Evolutionary conservation across 441 rosid genomes (phyloP).

Genomic region (Bocquillonia castaneifolia): DNA sequence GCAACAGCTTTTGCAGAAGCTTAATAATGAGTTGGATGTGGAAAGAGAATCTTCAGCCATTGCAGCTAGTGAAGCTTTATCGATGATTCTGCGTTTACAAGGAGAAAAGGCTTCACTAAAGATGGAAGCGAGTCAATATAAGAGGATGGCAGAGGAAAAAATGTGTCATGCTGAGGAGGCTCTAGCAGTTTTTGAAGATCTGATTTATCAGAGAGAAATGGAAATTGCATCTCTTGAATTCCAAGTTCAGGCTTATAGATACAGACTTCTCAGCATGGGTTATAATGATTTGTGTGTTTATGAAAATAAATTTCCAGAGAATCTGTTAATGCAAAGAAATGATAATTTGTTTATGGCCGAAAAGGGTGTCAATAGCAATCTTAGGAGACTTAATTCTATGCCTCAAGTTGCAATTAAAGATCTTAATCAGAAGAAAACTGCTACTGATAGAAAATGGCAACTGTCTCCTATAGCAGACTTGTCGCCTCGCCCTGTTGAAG

Average conservation of each 20-base stretch:
- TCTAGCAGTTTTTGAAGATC: conserved; percentile 57
- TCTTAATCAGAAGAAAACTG: conserved; percentile 15
- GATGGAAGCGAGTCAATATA: conserved; percentile 89
- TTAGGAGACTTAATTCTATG: conserved; percentile 36
- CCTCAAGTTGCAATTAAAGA: conserved; percentile 27
- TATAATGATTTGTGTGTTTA: conserved; percentile 41
- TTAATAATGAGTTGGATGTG: conserved; percentile 60
- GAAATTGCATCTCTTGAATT: conserved; percentile 79
- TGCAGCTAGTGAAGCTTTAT: conserved; percentile 75
- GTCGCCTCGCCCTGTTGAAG: conserved; percentile 22
- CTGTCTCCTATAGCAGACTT: conserved; percentile 14
- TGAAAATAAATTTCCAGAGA: conserved; percentile 42
- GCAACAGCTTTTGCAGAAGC: conserved; percentile 70
- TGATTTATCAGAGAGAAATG: conserved; percentile 75
- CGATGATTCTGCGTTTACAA: conserved; percentile 83
- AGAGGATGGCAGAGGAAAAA: conserved; percentile 84
- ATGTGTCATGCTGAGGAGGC: conserved; percentile 77
- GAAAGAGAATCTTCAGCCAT: conserved; percentile 80
- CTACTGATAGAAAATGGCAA: conserved; percentile 22
- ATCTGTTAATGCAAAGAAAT: conserved; percentile 33
- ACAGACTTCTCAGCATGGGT: conserved; percentile 64
- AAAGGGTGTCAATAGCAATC: conserved; percentile 14
- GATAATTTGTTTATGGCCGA: conserved; percentile 32
- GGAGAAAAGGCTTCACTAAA: conserved; percentile 66
- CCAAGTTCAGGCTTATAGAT: conserved; percentile 74